Evolutionary conservation across 2,329 filamentous ascomycete species (phyloP).

Genomic region (Colletotrichum sp.): DNA sequence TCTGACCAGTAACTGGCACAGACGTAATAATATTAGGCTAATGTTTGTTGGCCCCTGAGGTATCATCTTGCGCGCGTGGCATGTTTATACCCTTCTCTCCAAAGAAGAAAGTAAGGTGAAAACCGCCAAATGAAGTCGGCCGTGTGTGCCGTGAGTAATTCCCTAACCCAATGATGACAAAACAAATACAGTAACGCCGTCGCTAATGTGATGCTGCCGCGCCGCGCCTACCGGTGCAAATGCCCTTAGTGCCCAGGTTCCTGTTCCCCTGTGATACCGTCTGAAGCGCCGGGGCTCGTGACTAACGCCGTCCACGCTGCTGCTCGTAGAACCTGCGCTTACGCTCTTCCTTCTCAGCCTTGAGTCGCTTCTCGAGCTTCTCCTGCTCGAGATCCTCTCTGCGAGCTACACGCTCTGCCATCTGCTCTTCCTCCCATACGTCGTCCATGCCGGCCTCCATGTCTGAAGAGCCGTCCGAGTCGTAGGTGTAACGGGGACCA

Average conservation of each 20-base stretch:
- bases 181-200: conserved; percentile 36
- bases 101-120: neutral
- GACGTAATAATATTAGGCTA: conserved; percentile 12
- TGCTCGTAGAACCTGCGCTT: conserved; percentile 44
- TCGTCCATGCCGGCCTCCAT: conserved; percentile 81
- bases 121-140: neutral
- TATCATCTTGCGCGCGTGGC: conserved; percentile 1
- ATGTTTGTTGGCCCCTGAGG: neutral
- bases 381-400: conserved; percentile 72
- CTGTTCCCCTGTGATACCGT: neutral
- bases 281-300: neutral
- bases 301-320: conserved; percentile 16
- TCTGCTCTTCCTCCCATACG: conserved; percentile 73
- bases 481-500: conserved; percentile 57
- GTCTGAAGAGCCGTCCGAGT: conserved; percentile 72
- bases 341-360: conserved; percentile 65
- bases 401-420: conserved; percentile 65
- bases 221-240: conserved; percentile 13
- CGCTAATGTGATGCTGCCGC: conserved; percentile 38
- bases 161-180: neutral
- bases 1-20: neutral
- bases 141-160: neutral
- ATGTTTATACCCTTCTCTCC: neutral
- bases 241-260: neutral
- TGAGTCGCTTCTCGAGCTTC: conserved; percentile 64